phyloP scores from a whole-genome alignment of 768 basidiomycete species.

The Leccinum arenicola region DNA sequence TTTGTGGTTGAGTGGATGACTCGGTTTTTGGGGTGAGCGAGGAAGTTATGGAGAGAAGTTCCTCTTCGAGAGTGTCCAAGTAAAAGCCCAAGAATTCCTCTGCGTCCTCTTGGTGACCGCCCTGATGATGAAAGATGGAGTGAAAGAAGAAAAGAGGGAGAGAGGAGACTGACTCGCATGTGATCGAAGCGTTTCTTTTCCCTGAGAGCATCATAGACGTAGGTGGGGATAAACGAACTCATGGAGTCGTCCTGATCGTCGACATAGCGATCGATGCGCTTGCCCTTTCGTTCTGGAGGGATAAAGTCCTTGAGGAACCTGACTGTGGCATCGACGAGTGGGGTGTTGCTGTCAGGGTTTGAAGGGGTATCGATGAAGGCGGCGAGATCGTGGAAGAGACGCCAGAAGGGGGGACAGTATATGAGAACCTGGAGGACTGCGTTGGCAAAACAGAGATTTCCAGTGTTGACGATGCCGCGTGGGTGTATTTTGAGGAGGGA shows the following conservation, averaged over 20 bases:
- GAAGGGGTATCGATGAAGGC: constrained; percentile 40
- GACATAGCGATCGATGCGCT: constrained; percentile 35
- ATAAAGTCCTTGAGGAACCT: constrained; percentile 79
- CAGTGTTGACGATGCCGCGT: constrained; percentile 87
- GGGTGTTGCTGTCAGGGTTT: constrained; percentile 37
- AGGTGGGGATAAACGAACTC: constrained; percentile 80
- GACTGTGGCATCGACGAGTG: constrained; percentile 65
- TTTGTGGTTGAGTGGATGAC: constrained; percentile 7
- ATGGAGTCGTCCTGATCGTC: constrained; percentile 49
- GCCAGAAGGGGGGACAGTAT: constrained; percentile 85
- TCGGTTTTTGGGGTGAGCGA: constrained; percentile 42
- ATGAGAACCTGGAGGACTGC: constrained; percentile 88
- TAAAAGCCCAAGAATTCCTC: constrained; percentile 99
- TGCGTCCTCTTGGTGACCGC: constrained; percentile 95
- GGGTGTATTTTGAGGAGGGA: constrained; percentile 46
- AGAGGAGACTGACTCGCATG: constrained; percentile 67
- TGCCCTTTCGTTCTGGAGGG: constrained; percentile 37
- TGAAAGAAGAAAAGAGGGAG: constrained; percentile 1
- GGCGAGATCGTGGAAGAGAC: constrained; percentile 71
- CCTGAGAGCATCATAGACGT: constrained; percentile 90
- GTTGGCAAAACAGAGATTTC: constrained; percentile 98
- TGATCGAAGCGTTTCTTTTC: constrained; percentile 90
- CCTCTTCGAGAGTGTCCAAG: constrained; percentile 92
- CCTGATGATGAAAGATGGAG: constrained; percentile 45
- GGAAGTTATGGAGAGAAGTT: constrained; percentile 67